Evolutionary conservation across 2,329 filamentous ascomycete species (phyloP), one percentile per base, ranked within the genome.

Genomic region (Diaporthe sp.): DNA sequence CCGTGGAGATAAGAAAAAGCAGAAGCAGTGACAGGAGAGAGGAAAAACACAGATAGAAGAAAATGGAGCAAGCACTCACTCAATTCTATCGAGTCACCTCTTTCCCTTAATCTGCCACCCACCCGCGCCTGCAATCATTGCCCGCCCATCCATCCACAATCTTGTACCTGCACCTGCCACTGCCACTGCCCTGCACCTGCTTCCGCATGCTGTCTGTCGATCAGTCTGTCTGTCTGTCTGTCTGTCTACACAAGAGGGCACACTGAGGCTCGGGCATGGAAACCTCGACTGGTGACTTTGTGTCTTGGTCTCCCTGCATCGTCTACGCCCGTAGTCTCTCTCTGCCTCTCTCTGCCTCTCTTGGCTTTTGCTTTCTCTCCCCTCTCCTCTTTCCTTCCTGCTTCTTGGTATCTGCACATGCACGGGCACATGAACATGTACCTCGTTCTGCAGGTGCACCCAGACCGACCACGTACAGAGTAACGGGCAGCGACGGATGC

Each of bases 51-150:
- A 30, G 15, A n/a, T 38, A 28, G 17, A 33, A 17, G 9, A 19
- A 57, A 57, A 33, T 35, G 30, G 28, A 13, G n/a, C 45, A 57
- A 30, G 67, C 4, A 45, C n/a, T 64, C 70, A 72, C 70, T 64
- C 45, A 58, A 72, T 72, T 64, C 70, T 64, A 64, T 72, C 70
- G 70, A 72, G 70, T 72, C 70, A 72, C 33, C n/a, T 12, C n/a
- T 54, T 40, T 68, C 28, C 22, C 61, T 45, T 4, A 22, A 3
- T 25, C 13, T 19, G 6, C 7, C 12, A 8, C n/a, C 15, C 57
- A 40, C 30, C 33, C 30, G 22, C 22, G 15, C 33, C 55, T n/a
- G 33, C 33, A 54, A 28, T 19, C 52, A 25, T 13, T 17, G 13
- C 30, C 15, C 15, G 13, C 38, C 17, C 13, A n/a, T 22, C 61